Base-by-base conservation (phyloP, 768 basidiomycete genomes). In the Tricholoma matsutake region DNA sequence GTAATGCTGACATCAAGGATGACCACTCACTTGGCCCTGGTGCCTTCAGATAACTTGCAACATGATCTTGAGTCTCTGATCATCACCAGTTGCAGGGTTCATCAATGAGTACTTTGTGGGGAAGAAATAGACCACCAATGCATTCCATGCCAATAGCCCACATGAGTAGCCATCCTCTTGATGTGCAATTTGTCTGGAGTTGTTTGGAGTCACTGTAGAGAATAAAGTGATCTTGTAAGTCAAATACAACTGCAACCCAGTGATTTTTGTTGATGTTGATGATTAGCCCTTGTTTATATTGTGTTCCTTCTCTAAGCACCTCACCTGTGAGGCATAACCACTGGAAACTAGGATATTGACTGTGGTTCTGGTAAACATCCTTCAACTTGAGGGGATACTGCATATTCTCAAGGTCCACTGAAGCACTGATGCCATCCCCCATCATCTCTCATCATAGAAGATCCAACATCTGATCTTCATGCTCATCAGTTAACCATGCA, bases 401-500 rank as follows among this genome's bases (percentile, higher is more conserved):
- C 6, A 11, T 43, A 20, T 43, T 43, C 11, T 43, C 41, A n/a
- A 43, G 11, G 53, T 55, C 39, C 45, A 0, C 45, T 13, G 9
- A 61, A 61, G 31, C 41, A n/a, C 6, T 64, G 35, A 25, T 22
- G 20, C 5, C 47, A 11, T 34, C 60, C 8, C 28, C 29, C 18
- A 29, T 55, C 52, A 54, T 47, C n/a, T 68, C 64, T 11, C 39
- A 1, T 28, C 32, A 25, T 4, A 68, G 61, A 2, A 70, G 49
- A 22, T 68, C 55, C 6, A 69, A 45, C 67, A 69, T 66, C 43
- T 64, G 65, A 34, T 62, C 62, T 39, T 67, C 62, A 31, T 69
- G 67, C 54, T 62, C 56, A 34, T 58, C 56, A 7, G 61, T 22
- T 18, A 69, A 61, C 68, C 67, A 68, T 4, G 49, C 52, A 25